phyloP scores from a whole-genome alignment of 192 early-diverging fungal species.

The Dissophora globulifera region DNA sequence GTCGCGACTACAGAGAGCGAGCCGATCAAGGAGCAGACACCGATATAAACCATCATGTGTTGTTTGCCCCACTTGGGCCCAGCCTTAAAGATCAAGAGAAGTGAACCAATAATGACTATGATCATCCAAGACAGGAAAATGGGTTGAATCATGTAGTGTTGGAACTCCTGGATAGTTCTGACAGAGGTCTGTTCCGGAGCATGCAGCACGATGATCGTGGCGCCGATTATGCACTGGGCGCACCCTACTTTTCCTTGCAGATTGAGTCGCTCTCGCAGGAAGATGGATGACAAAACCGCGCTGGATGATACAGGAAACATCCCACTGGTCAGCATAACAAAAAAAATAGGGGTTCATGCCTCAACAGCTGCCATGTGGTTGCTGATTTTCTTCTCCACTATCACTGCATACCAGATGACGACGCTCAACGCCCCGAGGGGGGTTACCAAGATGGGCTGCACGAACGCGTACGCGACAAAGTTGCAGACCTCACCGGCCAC shows the following conservation, averaged over 20 bases:
- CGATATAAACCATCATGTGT: constrained; percentile 88
- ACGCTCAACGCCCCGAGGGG: constrained; percentile 92
- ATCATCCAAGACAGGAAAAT: constrained; percentile 81
- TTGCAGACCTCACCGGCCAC: constrained; percentile 90
- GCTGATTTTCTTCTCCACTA: too few species aligned
- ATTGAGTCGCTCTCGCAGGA: constrained; percentile 84
- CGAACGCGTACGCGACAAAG: constrained; percentile 94
- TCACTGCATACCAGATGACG: constrained; percentile 67
- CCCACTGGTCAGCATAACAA: constrained; percentile 57
- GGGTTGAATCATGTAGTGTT: constrained; percentile 73
- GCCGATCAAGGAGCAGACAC: constrained; percentile 91
- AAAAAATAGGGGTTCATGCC: neutral
- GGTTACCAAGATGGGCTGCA: constrained; percentile 92
- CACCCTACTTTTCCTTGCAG: constrained; percentile 89
- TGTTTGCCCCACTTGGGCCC: constrained; percentile 81
- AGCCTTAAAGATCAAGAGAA: constrained; percentile 78
- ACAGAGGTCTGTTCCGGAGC: constrained; percentile 81
- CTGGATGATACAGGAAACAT: constrained; percentile 68
- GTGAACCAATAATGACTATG: constrained; percentile 66
- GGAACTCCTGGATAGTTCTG: constrained; percentile 83
- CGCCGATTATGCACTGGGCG: constrained; percentile 86
- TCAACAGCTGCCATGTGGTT: too few species aligned
- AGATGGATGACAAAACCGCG: constrained; percentile 85
- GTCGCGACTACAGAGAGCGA: constrained; percentile 88
- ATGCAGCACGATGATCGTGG: constrained; percentile 86